A percentile compares a stretch with the other conserved stretches of the same genome.
Evolutionary conservation across 1,139 yeast species (phyloP).

Genomic region (Scheffersomyces cryptocercus): DNA sequence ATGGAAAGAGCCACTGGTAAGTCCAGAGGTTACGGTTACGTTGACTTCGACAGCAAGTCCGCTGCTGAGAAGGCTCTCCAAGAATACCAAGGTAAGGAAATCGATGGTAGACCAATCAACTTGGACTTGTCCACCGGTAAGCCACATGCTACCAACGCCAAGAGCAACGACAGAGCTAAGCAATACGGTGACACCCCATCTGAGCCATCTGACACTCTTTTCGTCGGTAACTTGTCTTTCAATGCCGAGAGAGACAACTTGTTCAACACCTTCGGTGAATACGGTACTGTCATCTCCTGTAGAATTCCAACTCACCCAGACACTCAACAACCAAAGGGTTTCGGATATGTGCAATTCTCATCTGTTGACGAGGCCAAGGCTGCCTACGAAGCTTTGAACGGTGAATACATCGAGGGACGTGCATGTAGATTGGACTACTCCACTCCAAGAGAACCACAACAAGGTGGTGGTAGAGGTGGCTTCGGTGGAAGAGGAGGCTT

Average conservation of each 20-base stretch:
- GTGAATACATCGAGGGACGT: conserved; percentile 88
- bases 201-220: conserved; percentile 91
- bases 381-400: conserved; percentile 86
- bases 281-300: conserved; percentile 82
- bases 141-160: conserved; percentile 58
- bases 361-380: conserved; percentile 87
- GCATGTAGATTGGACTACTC: conserved; percentile 94
- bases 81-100: conserved; percentile 87
- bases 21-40: conserved; percentile 98
- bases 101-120: conserved; percentile 96
- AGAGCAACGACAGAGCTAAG: conserved; percentile 70
- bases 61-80: conserved; percentile 87
- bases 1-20: conserved; percentile 90
- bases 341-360: conserved; percentile 93
- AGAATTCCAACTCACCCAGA: conserved; percentile 98
- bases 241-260: conserved; percentile 79
- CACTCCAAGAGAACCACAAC: conserved; percentile 69
- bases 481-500: conserved; percentile 44
- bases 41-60: conserved; percentile 78
- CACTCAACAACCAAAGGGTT: conserved; percentile 98
- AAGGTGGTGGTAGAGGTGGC: conserved; percentile 18
- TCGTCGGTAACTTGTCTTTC: conserved; percentile 94
- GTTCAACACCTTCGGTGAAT: conserved; percentile 68
- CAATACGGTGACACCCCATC: conserved; percentile 88
- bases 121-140: conserved; percentile 87